Conservation (phyloP, 129 eudicot species). For the Flaveria sonorensis region DNA sequence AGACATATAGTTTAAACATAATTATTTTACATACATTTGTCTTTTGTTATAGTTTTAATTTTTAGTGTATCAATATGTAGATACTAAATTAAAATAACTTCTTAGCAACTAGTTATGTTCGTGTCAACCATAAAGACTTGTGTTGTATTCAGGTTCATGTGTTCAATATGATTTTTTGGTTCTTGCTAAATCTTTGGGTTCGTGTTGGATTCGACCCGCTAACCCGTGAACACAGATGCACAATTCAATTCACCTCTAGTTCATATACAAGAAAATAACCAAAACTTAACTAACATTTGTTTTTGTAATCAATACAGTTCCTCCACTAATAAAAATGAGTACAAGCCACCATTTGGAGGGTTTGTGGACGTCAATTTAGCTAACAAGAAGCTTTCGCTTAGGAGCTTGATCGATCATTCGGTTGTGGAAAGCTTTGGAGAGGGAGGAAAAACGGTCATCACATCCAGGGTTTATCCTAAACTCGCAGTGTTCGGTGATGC, state of each 20-base stretch:
- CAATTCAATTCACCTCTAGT: background rate
- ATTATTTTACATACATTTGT: too few relatives aligned
- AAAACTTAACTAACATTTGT: background rate
- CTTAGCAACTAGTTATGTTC: too few relatives aligned
- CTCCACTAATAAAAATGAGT: constrained; percentile 32
- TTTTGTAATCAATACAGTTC: constrained; percentile 47
- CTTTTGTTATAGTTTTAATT: too few relatives aligned
- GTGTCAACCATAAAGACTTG: too few relatives aligned
- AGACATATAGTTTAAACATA: too few relatives aligned
- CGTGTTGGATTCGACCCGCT: background rate
- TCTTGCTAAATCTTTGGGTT: too few relatives aligned
- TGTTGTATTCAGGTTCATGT: too few relatives aligned
- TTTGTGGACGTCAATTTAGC: constrained; percentile 58
- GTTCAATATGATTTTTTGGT: too few relatives aligned
- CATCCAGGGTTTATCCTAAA: constrained; percentile 72
- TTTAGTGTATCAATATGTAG: too few relatives aligned
- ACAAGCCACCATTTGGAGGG: constrained; percentile 77
- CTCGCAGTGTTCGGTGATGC: constrained; percentile 48
- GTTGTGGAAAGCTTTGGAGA: constrained; percentile 79
- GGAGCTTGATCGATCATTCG: constrained; percentile 79
- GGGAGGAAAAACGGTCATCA: constrained; percentile 62
- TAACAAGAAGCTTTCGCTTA: constrained; percentile 56
- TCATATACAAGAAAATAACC: background rate
- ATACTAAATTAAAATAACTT: too few relatives aligned
- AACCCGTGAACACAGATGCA: background rate